Base-by-base conservation (phyloP, 768 basidiomycete species). In the Kwoniella bestiolae region DNA sequence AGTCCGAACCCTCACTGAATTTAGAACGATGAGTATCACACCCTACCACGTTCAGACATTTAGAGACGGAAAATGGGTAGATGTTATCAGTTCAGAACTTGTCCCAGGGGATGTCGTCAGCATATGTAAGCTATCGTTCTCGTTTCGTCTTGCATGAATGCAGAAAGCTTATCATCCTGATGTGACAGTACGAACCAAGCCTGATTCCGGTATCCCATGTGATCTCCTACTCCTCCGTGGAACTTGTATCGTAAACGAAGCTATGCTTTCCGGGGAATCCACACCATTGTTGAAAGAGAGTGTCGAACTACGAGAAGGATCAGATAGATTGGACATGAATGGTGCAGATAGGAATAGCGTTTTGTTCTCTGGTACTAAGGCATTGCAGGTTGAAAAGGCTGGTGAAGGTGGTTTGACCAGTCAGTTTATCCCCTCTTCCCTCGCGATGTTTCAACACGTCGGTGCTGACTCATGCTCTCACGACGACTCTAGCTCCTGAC, bases 221-320 rank as follows among this genome's bases (percentile, higher is more conserved):
- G 95, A 99, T 76, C 86, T 99, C 38, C 86, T 99, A 18, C 86
- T 99, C n/a, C 81, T 97, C 12, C 87, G 89, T 62, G 96, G 96
- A 9, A 91, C 92, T 0, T 90, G 90, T 68, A 98, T 99, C 73
- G 94, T 98, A 69, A 99, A 99, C 80, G 96, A 99, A 81, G 96
- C 96, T 28, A 98, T 99, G 96, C 84, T 99, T 2, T 96, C 94
- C 1, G 96, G 96, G 56, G 96, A 99, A 83, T 96, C 94, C 0
- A 99, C 96, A 0, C 96, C 96, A 0, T 84, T 99, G 8, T 84
- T 99, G 51, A 99, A 99, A 77, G 96, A 99, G 76, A 93, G 91
- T 14, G 90, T 97, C 62, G 90, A 92, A 69, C 84, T 98, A 0
- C 84, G 92, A 9, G 91, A 94, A 5, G 83, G 84, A 0, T 79